Percentiles rank a stretch among this genome's conserved stretches.
Conservation (phyloP, 2,329 filamentous ascomycete species). For the Clonostachys rosea region DNA sequence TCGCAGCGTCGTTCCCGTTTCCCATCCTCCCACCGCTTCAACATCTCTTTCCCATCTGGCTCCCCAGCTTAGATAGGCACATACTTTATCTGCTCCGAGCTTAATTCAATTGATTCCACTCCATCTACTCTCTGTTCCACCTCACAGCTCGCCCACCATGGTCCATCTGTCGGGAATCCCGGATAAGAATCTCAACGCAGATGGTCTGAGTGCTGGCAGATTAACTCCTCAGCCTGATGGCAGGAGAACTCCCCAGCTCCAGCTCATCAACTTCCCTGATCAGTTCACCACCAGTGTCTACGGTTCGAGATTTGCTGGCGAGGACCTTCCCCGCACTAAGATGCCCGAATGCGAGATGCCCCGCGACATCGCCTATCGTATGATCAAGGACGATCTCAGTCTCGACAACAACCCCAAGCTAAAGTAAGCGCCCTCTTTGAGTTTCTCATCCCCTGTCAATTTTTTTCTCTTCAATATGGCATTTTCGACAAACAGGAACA, state of each 20-base stretch:
- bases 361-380: constrained; percentile 84
- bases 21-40: no score
- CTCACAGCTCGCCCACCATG: constrained; percentile 27
- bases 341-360: constrained; percentile 94
- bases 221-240: background rate
- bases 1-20: no score
- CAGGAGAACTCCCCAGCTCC: constrained; percentile 24
- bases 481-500: background rate
- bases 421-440: constrained; percentile 46
- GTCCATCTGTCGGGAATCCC: constrained; percentile 44
- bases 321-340: constrained; percentile 75
- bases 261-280: constrained; percentile 47
- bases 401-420: constrained; percentile 89
- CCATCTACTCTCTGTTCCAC: background rate
- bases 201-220: background rate
- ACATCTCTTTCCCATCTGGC: no score
- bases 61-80: background rate
- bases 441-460: background rate
- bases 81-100: background rate
- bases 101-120: background rate
- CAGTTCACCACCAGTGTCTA: constrained; percentile 78
- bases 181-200: constrained; percentile 9
- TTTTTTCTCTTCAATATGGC: background rate
- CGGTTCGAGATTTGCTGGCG: constrained; percentile 75
- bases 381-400: constrained; percentile 94